phyloP scores from a whole-genome alignment of 2,329 filamentous ascomycete species.

The Neophaeococcomyces aloes region DNA sequence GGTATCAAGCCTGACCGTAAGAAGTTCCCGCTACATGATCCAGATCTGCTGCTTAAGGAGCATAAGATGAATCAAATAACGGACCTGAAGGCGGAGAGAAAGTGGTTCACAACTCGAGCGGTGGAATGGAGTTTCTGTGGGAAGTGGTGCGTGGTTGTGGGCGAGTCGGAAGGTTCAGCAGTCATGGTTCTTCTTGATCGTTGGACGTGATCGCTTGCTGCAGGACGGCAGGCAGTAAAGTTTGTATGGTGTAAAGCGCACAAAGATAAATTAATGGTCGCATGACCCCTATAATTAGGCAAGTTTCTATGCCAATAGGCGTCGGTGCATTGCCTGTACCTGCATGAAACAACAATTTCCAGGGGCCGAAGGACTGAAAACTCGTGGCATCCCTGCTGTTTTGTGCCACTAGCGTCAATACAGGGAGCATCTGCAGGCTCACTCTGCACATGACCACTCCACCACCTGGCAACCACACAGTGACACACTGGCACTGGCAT shows the following conservation, averaged over 20 bases:
- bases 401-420: neutral
- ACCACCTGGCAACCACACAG: neutral
- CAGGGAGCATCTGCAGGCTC: neutral
- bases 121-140: constrained; percentile 20
- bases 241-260: too few relatives aligned
- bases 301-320: constrained; percentile 4
- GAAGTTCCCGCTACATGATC: constrained; percentile 14
- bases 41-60: constrained; percentile 11
- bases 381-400: neutral
- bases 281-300: neutral
- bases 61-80: constrained; percentile 14
- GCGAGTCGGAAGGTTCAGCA: constrained; percentile 9
- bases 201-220: neutral
- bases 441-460: neutral
- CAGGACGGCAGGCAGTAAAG: too few relatives aligned
- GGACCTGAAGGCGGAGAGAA: neutral
- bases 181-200: constrained; percentile 3
- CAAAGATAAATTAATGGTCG: neutral
- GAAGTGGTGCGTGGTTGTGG: constrained; percentile 19
- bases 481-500: too few relatives aligned
- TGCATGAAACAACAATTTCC: neutral
- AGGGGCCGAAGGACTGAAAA: neutral
- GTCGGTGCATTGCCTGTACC: neutral
- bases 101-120: constrained; percentile 12
- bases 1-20: constrained; percentile 9